Evolutionary conservation across 371 early-diverging fungal genomes (phyloP), one percentile per base, ranked within the genome.

Genomic region (Dichotomocladium elegans): DNA sequence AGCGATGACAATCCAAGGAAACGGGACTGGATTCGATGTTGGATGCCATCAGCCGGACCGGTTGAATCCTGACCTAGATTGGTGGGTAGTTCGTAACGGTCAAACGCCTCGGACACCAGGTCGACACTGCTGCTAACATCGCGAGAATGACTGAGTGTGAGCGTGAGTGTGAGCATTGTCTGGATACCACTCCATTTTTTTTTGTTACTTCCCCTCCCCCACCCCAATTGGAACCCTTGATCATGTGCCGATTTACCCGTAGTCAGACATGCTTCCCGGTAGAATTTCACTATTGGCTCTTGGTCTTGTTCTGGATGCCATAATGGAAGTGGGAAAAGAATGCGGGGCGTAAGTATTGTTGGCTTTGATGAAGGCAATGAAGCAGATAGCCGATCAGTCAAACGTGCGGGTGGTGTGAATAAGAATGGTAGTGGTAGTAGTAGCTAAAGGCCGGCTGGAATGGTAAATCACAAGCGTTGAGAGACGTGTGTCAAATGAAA

Each of bases 1-100:
- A 71, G 56, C 4, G 54, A 61, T 17, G 65, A 57, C 8, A 42
- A 34, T 28, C 75, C 75, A 41, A 75, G 61, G 41, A 51, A 75
- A 14, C 72, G 64, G 27, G 60, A 46, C 27, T 69, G 66, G 37
- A 61, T 42, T 17, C 61, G 63, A 21, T 51, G 53, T 8, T 46
- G 40, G 43, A 55, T 59, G 3, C 64, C 57, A 61, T 51, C 61
- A 34, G 51, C 56, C 11, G 45, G 25, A 21, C 42, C 46, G 19
- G 33, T 28, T n/a, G 5, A 6, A 34, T 58, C 59, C 44, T 56
- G 55, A 30, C 41, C 46, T 27, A 51, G 42, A 30, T 47, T 35
- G 25, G 26, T 26, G 21, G 56, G 62, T 11, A 63, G 28, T 24
- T 53, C 53, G 28, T 61, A 65, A 12, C 37, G 52, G 33, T 61